A percentile compares a stretch with the other conserved stretches of the same genome.
Conservation (phyloP, 768 basidiomycete genomes). For the Suillus discolor region DNA sequence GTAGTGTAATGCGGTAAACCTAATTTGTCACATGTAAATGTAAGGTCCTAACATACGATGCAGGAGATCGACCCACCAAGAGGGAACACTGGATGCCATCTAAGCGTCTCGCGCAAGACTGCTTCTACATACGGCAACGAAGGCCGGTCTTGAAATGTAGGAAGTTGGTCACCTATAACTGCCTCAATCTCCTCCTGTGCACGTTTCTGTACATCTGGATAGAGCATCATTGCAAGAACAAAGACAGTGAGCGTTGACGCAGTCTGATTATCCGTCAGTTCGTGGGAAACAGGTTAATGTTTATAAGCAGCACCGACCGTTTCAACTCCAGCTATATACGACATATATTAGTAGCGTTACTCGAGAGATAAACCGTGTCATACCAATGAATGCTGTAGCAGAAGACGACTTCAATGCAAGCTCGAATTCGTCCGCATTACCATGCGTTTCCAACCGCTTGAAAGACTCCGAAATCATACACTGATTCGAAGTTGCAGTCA, state of each 20-base stretch:
- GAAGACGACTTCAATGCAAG: slow-evolving; percentile 32
- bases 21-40: slow-evolving; percentile 9
- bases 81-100: slow-evolving; percentile 36
- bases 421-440: slow-evolving; percentile 26
- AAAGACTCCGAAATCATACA: slow-evolving; percentile 36
- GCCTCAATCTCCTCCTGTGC: slow-evolving; percentile 38
- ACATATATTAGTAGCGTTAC: slow-evolving; percentile 11
- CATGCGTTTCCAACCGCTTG: slow-evolving; percentile 17
- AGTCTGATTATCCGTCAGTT: slow-evolving; percentile 24
- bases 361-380: slow-evolving; percentile 6
- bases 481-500: slow-evolving; percentile 21
- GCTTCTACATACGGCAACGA: slow-evolving; percentile 35
- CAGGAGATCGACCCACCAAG: slow-evolving; percentile 21
- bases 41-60: neutral
- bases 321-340: slow-evolving; percentile 28
- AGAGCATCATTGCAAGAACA: slow-evolving; percentile 36
- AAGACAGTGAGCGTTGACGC: slow-evolving; percentile 35
- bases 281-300: neutral
- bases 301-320: slow-evolving; percentile 22
- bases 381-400: slow-evolving; percentile 36
- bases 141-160: slow-evolving; percentile 28
- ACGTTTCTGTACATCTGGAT: slow-evolving; percentile 36
- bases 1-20: slow-evolving; percentile 32
- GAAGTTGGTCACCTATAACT: slow-evolving; percentile 31
- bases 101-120: slow-evolving; percentile 37